A percentile compares a stretch with the other conserved stretches of the same genome.
These are phyloP conservation scores for Mortierella sp. DNA, from an alignment of 371 early-diverging fungal species.

Conservation along the genomic window DNA sequence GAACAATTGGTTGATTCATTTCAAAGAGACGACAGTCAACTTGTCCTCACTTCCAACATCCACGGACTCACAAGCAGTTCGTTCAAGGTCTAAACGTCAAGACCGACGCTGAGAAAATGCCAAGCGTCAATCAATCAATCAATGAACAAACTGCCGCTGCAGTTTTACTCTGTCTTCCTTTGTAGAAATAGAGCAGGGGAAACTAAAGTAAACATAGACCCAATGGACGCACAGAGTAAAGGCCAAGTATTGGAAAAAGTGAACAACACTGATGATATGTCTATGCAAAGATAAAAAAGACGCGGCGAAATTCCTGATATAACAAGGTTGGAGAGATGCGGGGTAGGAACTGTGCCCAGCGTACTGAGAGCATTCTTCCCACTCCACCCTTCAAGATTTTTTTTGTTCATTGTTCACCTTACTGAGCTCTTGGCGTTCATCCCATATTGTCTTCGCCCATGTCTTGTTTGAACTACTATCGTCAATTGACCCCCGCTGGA, in stretches of 20 bases:
- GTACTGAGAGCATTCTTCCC: not conserved
- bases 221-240: not conserved
- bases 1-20: not conserved
- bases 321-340: not conserved
- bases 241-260: not conserved
- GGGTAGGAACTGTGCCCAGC: not conserved
- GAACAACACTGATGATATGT: not conserved
- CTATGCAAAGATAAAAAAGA: not conserved
- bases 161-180: not conserved
- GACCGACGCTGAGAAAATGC: not conserved
- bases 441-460: not conserved
- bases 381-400: not conserved
- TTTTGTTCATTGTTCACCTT: not conserved
- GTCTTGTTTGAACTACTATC: not conserved
- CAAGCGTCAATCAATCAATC: not conserved
- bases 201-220: not conserved
- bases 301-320: not conserved
- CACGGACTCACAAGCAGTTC: not conserved
- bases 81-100: not conserved
- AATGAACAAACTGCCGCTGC: not conserved
- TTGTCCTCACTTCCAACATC: not conserved
- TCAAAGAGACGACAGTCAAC: not conserved
- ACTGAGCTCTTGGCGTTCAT: conserved; percentile 13
- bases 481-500: not conserved
- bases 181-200: not conserved